These are phyloP conservation scores for Tylopilus plumbeoviolaceoides DNA, from an alignment of 768 basidiomycete genomes.

Conservation along the genomic window DNA sequence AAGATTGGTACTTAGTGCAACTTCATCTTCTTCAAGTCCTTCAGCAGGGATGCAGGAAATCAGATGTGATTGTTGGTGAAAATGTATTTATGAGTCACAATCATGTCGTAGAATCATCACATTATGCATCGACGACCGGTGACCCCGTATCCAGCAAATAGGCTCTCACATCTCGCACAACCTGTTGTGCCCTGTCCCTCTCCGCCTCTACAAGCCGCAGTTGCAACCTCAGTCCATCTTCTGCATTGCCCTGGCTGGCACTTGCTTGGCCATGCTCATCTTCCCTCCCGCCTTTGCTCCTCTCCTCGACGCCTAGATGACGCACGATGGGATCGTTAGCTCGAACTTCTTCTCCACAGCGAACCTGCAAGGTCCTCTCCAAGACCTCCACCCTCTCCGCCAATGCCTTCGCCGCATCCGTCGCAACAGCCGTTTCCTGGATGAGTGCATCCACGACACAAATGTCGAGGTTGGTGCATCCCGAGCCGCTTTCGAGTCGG, in stretches of 20 bases:
- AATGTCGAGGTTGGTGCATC: not conserved
- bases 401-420: conserved; percentile 14
- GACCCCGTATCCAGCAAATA: conserved; percentile 13
- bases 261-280: not conserved
- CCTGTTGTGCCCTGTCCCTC: conserved; percentile 16
- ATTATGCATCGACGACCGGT: too few species aligned
- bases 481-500: conserved; percentile 2
- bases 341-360: not conserved
- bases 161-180: conserved; percentile 15
- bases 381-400: conserved; percentile 24
- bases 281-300: not conserved
- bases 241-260: not conserved
- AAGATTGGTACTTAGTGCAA: too few species aligned
- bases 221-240: conserved; percentile 12
- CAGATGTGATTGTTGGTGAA: too few species aligned
- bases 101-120: too few species aligned
- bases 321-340: not conserved
- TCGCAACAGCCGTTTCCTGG: conserved; percentile 15
- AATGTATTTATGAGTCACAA: too few species aligned
- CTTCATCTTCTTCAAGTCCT: too few species aligned
- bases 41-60: too few species aligned
- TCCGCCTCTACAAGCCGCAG: conserved; percentile 16
- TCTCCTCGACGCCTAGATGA: not conserved
- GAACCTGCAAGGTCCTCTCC: conserved; percentile 16
- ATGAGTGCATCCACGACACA: conserved; percentile 15